phyloP scores from a whole-genome alignment of 2,329 filamentous ascomycete species.

The Thielaviopsis cerberus region DNA sequence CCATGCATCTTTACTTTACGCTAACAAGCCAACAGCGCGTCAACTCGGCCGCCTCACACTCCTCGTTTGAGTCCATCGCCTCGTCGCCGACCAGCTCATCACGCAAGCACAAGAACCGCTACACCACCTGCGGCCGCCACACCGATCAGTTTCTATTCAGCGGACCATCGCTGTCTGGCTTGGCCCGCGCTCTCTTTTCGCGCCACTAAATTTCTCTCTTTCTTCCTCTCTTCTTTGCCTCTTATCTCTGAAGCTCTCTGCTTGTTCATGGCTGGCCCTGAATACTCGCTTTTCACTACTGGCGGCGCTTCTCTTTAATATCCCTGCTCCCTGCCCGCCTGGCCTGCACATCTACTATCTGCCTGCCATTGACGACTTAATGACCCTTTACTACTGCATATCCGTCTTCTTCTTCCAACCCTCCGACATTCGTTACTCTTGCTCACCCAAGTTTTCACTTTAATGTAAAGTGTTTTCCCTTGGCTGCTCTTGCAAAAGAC shows the following conservation, averaged over 20 bases:
- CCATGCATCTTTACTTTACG: background rate
- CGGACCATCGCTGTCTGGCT: slow-evolving; percentile 27
- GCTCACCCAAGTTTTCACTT: background rate
- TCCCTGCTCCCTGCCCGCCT: background rate
- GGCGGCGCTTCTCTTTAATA: background rate
- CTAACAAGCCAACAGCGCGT: slow-evolving; percentile 3
- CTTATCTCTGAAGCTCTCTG: background rate
- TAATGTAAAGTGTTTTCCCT: no score
- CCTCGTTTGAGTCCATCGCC: background rate
- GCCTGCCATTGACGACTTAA: background rate
- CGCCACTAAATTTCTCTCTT: slow-evolving; percentile 3
- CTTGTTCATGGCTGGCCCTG: background rate
- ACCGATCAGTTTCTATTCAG: slow-evolving; percentile 34
- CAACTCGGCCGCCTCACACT: slow-evolving; percentile 6
- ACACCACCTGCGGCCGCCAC: slow-evolving; percentile 37
- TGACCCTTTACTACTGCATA: background rate
- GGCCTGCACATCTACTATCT: background rate
- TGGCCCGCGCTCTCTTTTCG: slow-evolving; percentile 23
- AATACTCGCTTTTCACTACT: background rate
- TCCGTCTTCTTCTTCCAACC: background rate
- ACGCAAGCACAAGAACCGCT: slow-evolving; percentile 27
- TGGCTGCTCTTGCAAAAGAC: no score
- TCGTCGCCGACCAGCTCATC: slow-evolving; percentile 13
- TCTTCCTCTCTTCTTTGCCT: background rate
- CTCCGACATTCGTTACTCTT: background rate